Conservation (phyloP, 2,329 filamentous ascomycete genomes). For the Hansfordia pulvinata region DNA sequence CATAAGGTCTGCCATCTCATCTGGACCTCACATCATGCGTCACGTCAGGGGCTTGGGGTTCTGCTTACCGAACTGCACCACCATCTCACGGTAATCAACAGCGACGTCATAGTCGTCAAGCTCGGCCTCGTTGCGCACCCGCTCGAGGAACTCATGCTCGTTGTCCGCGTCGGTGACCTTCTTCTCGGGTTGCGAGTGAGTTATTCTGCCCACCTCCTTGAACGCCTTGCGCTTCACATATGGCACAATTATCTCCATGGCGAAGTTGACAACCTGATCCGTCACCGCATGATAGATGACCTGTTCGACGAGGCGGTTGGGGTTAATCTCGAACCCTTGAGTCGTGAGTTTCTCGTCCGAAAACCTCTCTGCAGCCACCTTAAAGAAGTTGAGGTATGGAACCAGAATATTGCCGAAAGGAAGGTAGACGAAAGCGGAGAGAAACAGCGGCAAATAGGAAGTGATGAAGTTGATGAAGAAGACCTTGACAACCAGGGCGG, state of each 20-base stretch:
- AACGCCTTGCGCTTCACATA: slow-evolving; percentile 69
- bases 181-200: slow-evolving; percentile 42
- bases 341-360: slow-evolving; percentile 59
- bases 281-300: slow-evolving; percentile 96
- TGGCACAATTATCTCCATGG: slow-evolving; percentile 73
- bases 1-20: slow-evolving; percentile 6
- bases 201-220: slow-evolving; percentile 57
- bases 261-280: slow-evolving; percentile 79
- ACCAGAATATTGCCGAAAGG: slow-evolving; percentile 77
- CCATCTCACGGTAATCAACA: slow-evolving; percentile 85
- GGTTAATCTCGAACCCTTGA: slow-evolving; percentile 66
- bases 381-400: slow-evolving; percentile 76
- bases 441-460: slow-evolving; percentile 81
- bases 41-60: too few relatives aligned
- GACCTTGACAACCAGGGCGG: slow-evolving; percentile 79
- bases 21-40: background rate
- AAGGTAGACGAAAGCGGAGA: slow-evolving; percentile 89
- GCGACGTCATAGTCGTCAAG: slow-evolving; percentile 82
- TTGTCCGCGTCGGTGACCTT: slow-evolving; percentile 40
- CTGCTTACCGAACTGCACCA: slow-evolving; percentile 57
- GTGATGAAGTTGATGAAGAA: slow-evolving; percentile 96
- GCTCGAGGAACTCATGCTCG: slow-evolving; percentile 66
- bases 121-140: slow-evolving; percentile 72
- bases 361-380: slow-evolving; percentile 58
- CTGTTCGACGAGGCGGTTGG: slow-evolving; percentile 70